Evolutionary conservation across 2,329 filamentous ascomycete species (phyloP).

Genomic region (Talaromyces sp.): DNA sequence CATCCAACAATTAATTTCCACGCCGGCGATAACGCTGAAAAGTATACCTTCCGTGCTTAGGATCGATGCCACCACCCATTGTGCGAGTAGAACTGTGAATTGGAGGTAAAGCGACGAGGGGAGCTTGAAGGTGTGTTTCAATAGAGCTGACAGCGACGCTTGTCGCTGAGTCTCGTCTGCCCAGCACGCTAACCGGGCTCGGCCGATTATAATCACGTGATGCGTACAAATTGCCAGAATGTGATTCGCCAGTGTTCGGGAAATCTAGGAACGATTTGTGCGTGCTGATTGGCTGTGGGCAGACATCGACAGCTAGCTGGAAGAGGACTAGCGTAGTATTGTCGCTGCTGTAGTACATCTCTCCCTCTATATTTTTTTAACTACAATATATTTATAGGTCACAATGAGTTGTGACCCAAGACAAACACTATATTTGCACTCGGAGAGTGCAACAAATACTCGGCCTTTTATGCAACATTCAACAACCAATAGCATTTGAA

Average conservation of each 20-base stretch:
- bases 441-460: no score
- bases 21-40: not conserved
- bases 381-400: no score
- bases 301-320: not conserved
- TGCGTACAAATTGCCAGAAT: not conserved
- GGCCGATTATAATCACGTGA: not conserved
- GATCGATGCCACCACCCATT: slow-evolving; percentile 9
- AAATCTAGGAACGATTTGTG: not conserved
- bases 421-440: no score
- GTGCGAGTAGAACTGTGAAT: slow-evolving; percentile 3
- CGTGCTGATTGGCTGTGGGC: not conserved
- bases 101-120: not conserved
- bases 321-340: not conserved
- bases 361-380: no score
- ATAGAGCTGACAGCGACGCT: not conserved
- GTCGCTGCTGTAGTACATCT: no score
- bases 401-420: no score
- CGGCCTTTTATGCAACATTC: no score
- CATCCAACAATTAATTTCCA: not conserved
- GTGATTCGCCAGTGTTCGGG: not conserved
- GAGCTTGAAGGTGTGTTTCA: not conserved
- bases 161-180: not conserved
- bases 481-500: no score
- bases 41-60: slow-evolving; percentile 7
- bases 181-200: not conserved